phyloP scores from a whole-genome alignment of 2,329 filamentous ascomycete species.

The Colletotrichum noveboracense region DNA sequence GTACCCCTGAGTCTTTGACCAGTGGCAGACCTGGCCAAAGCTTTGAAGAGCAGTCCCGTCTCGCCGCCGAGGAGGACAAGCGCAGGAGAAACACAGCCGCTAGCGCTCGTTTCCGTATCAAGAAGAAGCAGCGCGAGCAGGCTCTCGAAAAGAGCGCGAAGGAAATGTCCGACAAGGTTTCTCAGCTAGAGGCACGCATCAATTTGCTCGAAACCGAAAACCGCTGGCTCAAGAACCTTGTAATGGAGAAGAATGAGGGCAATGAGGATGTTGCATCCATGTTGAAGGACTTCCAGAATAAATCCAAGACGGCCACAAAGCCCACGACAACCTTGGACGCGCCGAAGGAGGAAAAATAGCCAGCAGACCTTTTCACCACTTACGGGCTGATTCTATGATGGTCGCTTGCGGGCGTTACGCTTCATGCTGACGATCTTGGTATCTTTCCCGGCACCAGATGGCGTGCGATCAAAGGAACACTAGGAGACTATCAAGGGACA shows the following conservation, averaged over 20 bases:
- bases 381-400: neutral
- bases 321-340: neutral
- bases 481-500: neutral
- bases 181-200: conserved; percentile 73
- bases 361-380: neutral
- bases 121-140: conserved; percentile 95
- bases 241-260: conserved; percentile 81
- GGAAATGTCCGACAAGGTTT: conserved; percentile 82
- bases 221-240: conserved; percentile 80
- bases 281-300: conserved; percentile 56
- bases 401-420: neutral
- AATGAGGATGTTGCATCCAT: conserved; percentile 57
- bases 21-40: conserved; percentile 50
- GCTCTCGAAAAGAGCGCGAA: conserved; percentile 82
- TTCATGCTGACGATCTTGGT: neutral
- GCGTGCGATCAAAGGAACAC: neutral
- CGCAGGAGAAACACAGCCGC: conserved; percentile 88
- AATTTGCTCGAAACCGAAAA: conserved; percentile 83
- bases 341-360: conserved; percentile 1
- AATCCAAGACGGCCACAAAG: conserved; percentile 3
- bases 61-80: conserved; percentile 88
- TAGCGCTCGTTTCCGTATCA: conserved; percentile 86
- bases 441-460: neutral
- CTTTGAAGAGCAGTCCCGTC: conserved; percentile 74
- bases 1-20: conserved; percentile 46